These are phyloP conservation scores for Pseudoturritis turrita DNA, from an alignment of 345 rosid genomes.

Conservation along the genomic window DNA sequence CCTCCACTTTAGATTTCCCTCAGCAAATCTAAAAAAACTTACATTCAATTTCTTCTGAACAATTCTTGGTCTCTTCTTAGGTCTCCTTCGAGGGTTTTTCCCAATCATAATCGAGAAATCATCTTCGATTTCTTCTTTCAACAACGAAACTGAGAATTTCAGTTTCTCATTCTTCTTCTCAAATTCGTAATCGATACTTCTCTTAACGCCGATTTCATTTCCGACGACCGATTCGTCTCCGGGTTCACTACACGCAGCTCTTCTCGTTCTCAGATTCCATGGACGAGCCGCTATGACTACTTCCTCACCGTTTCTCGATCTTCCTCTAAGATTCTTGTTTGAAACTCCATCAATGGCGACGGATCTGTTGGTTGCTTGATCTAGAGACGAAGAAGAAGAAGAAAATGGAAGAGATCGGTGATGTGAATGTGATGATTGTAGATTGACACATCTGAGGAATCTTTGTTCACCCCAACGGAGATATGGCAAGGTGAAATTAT, in stretches of 20 bases:
- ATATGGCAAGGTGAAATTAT: slow-evolving; percentile 18
- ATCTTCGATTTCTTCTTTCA: slow-evolving; percentile 23
- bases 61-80: slow-evolving; percentile 30
- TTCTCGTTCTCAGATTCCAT: slow-evolving; percentile 32
- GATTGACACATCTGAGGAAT: slow-evolving; percentile 25
- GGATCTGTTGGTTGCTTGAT: slow-evolving; percentile 11
- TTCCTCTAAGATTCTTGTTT: not conserved
- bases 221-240: slow-evolving; percentile 9
- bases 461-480: slow-evolving; percentile 32
- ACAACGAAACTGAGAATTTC: slow-evolving; percentile 24
- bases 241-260: slow-evolving; percentile 17
- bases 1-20: no score
- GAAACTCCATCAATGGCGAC: not conserved
- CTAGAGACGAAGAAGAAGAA: slow-evolving; percentile 1
- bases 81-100: slow-evolving; percentile 21
- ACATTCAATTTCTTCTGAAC: slow-evolving; percentile 31
- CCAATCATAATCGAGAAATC: slow-evolving; percentile 9
- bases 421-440: no score
- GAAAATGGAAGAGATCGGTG: no score
- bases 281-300: not conserved
- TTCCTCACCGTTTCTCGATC: not conserved
- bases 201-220: slow-evolving; percentile 12
- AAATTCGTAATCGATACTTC: not conserved
- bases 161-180: not conserved
- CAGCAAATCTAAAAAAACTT: not conserved